Conservation (phyloP, 1,284 basidiomycete species). For the Ganoderma meredithae region DNA sequence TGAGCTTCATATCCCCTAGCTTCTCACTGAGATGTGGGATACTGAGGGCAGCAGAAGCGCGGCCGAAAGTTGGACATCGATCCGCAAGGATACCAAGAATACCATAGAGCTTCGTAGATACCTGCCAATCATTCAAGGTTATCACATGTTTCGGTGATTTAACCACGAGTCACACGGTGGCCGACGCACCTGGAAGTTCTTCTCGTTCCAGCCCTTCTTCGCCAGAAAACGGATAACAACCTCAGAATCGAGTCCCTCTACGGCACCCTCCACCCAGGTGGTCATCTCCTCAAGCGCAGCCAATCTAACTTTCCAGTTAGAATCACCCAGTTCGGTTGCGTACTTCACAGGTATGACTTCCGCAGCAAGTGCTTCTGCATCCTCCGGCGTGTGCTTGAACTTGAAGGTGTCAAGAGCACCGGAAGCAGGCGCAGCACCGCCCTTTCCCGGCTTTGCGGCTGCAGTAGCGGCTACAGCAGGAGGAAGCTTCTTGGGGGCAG, state of each 20-base stretch:
- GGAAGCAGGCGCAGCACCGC: conserved; percentile 52
- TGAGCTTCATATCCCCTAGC: conserved; percentile 95
- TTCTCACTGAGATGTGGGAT: conserved; percentile 93
- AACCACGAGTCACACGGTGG: not conserved
- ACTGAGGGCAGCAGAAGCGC: conserved; percentile 85
- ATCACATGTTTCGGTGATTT: conserved; percentile 8
- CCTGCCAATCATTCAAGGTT: conserved; percentile 54
- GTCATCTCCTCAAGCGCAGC: conserved; percentile 89
- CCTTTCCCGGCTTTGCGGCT: conserved; percentile 58
- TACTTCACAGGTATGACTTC: conserved; percentile 80
- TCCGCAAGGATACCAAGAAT: conserved; percentile 82
- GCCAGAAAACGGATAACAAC: conserved; percentile 89
- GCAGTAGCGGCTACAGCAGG: conserved; percentile 46
- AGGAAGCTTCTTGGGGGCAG: conserved; percentile 54
- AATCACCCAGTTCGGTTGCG: conserved; percentile 79
- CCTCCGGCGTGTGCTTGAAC: conserved; percentile 91
- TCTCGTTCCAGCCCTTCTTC: conserved; percentile 97
- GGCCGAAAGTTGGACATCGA: conserved; percentile 83
- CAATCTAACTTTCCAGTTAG: conserved; percentile 94
- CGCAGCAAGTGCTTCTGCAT: conserved; percentile 85
- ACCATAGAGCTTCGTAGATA: conserved; percentile 87
- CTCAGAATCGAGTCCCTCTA: conserved; percentile 84
- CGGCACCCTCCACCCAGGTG: conserved; percentile 80
- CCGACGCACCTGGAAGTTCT: conserved; percentile 91
- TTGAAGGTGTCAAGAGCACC: conserved; percentile 86